Evolutionary conservation across 2,329 filamentous ascomycete genomes (phyloP).

Genomic region (Apiospora hydei): DNA sequence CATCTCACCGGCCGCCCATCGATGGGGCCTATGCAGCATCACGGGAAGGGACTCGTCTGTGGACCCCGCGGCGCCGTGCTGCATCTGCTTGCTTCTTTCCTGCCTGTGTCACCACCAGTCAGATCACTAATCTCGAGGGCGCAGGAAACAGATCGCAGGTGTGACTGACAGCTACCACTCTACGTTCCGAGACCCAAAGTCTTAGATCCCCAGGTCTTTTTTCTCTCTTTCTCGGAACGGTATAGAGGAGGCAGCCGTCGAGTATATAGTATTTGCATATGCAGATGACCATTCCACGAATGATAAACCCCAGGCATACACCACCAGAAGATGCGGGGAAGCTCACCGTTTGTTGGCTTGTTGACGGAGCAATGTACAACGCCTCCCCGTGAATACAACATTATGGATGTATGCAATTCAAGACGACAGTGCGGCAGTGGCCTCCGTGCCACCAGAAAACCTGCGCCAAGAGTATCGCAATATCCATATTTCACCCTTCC

Average conservation of each 20-base stretch:
- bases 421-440: neutral
- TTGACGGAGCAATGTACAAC: neutral
- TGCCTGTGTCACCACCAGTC: neutral
- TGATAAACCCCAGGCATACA: neutral
- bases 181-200: neutral
- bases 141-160: neutral
- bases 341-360: constrained; percentile 5
- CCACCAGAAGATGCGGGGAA: neutral
- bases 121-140: neutral
- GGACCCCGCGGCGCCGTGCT: constrained; percentile 4
- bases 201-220: neutral
- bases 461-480: neutral
- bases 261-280: neutral
- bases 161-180: neutral
- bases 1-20: neutral
- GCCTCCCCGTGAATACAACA: too few relatives aligned
- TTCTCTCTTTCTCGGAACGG: neutral
- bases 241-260: neutral
- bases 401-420: neutral
- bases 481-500: neutral
- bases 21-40: neutral
- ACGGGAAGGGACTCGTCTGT: neutral
- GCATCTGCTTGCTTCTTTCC: constrained; percentile 14
- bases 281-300: constrained; percentile 7
- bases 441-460: neutral